Percentiles rank a stretch among this genome's conserved stretches.
phyloP scores from a whole-genome alignment of 805 yeast genomes.

The Ogataea chonburiensis region DNA sequence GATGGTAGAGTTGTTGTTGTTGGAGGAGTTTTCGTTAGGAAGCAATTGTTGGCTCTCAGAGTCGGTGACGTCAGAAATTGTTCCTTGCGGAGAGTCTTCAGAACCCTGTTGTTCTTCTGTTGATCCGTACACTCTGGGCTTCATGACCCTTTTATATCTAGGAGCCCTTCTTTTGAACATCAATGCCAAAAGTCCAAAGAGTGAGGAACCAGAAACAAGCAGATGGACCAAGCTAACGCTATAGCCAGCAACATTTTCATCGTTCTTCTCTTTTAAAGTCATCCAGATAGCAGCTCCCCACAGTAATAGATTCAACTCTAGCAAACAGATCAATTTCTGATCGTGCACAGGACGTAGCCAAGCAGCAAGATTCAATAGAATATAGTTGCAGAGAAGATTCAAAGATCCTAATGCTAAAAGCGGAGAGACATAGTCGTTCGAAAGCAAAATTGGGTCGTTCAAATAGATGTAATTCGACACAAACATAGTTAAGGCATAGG shows the following conservation, averaged over 20 bases:
- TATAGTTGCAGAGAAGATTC: constrained; percentile 54
- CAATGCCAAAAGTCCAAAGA: constrained; percentile 55
- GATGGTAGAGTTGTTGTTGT: constrained; percentile 14
- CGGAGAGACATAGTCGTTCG: constrained; percentile 50
- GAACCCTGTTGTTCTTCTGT: constrained; percentile 18
- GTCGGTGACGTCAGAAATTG: constrained; percentile 10
- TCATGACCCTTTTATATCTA: constrained; percentile 20
- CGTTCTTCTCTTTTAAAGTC: constrained; percentile 47
- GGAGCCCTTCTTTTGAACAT: constrained; percentile 31
- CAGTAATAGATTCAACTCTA: constrained; percentile 51
- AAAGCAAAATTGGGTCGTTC: constrained; percentile 49
- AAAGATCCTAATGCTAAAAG: constrained; percentile 47
- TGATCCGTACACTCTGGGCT: constrained; percentile 25
- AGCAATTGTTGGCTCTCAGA: constrained; percentile 26
- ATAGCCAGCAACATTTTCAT: constrained; percentile 55
- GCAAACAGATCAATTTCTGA: constrained; percentile 55
- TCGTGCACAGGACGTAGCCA: constrained; percentile 51
- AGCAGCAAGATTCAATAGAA: constrained; percentile 47
- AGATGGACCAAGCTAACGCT: constrained; percentile 45
- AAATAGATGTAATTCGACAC: constrained; percentile 41
- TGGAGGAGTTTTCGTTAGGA: constrained; percentile 10
- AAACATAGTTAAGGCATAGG: constrained; percentile 39
- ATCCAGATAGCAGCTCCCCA: constrained; percentile 58
- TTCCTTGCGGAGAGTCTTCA: constrained; percentile 3
- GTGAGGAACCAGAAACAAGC: constrained; percentile 45